These are phyloP conservation scores for Trichophyton schoenleinii DNA, from an alignment of 2,329 filamentous ascomycete species.

Conservation along the genomic window DNA sequence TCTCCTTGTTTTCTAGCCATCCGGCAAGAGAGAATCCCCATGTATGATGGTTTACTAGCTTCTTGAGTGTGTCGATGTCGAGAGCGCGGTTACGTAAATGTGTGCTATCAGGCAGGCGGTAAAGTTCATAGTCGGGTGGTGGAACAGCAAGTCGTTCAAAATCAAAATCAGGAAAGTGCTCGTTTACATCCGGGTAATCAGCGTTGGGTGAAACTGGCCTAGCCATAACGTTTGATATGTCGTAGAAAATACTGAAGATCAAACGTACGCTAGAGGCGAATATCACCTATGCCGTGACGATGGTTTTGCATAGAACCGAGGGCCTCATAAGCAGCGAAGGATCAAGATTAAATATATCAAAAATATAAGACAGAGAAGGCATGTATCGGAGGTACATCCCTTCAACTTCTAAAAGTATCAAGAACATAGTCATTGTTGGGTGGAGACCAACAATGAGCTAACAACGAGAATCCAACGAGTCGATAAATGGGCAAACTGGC, in stretches of 20 bases:
- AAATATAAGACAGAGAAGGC: not conserved
- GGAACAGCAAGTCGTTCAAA: conserved; percentile 6
- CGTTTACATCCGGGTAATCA: conserved; percentile 9
- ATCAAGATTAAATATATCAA: not conserved
- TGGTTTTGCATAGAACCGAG: not conserved
- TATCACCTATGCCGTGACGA: not conserved
- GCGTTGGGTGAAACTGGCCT: not conserved
- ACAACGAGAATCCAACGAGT: not conserved
- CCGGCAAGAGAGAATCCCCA: conserved; percentile 12
- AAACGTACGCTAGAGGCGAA: not conserved
- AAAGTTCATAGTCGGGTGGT: conserved; percentile 11
- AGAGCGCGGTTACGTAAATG: conserved; percentile 8
- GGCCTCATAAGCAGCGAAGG: not conserved
- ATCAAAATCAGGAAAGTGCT: conserved; percentile 10
- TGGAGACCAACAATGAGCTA: not conserved
- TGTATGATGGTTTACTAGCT: conserved; percentile 10
- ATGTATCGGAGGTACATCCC: not conserved
- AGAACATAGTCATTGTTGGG: not conserved
- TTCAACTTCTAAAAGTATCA: not conserved
- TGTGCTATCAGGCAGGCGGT: conserved; percentile 11
- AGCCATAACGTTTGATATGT: not conserved
- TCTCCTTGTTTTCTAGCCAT: too few relatives aligned
- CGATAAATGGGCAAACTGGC: not conserved
- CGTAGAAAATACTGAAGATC: not conserved
- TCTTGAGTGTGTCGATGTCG: conserved; percentile 7